These are phyloP conservation scores for Polygonum aviculare DNA, from an alignment of 148 eudicot genomes.

Conservation along the genomic window DNA sequence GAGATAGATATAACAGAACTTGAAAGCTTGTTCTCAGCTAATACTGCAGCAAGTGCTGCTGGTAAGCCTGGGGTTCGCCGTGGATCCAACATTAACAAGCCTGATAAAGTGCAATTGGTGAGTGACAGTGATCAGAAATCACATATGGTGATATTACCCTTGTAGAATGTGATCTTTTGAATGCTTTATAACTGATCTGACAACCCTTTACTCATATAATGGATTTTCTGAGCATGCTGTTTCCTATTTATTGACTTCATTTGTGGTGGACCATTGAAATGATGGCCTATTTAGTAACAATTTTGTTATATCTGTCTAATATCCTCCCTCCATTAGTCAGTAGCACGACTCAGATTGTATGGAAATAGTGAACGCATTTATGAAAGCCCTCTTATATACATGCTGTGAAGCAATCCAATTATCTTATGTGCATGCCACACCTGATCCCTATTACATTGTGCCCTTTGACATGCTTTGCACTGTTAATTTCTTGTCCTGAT, in stretches of 20 bases:
- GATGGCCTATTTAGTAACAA: neutral
- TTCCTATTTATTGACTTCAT: neutral
- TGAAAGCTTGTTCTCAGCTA: constrained; percentile 84
- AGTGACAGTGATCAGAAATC: constrained; percentile 32
- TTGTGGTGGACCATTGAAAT: neutral
- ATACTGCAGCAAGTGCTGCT: constrained; percentile 54
- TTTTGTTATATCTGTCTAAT: neutral
- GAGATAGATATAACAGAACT: constrained; percentile 97
- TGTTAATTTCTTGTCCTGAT: neutral
- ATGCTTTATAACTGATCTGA: neutral
- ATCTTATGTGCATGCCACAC: neutral
- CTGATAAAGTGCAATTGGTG: constrained; percentile 94
- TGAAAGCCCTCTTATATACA: neutral
- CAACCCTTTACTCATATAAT: neutral
- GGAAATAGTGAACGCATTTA: neutral
- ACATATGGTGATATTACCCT: neutral
- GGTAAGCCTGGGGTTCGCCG: constrained; percentile 61
- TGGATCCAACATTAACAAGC: constrained; percentile 71
- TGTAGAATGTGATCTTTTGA: neutral
- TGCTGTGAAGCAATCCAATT: neutral
- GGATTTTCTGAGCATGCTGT: neutral
- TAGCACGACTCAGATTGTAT: neutral
- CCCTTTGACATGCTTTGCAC: neutral
- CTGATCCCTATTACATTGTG: neutral
- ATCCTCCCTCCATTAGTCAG: neutral